Conservation (phyloP, 176 grass and related monocot species). For the Bonia amplexicaulis region DNA sequence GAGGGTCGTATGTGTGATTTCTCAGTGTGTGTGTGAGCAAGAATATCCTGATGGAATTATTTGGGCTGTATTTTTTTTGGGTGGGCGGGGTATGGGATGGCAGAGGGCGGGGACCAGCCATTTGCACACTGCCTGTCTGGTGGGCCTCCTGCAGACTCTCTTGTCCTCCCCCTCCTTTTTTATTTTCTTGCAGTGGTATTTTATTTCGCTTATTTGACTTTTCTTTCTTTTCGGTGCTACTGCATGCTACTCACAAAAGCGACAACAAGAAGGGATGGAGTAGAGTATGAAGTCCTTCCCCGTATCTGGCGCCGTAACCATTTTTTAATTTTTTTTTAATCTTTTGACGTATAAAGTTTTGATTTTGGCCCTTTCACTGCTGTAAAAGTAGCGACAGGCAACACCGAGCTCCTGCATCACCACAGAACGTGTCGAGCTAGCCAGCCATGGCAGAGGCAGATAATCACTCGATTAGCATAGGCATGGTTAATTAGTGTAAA, state of each 20-base stretch:
- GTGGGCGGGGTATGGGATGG: conserved; percentile 25
- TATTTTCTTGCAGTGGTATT: neutral
- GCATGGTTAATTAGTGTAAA: too few species aligned
- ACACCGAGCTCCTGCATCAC: too few species aligned
- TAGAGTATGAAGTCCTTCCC: neutral
- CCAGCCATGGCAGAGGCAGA: too few species aligned
- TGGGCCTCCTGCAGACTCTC: conserved; percentile 5
- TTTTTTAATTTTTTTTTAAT: too few species aligned
- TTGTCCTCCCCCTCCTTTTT: neutral
- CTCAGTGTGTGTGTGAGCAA: neutral
- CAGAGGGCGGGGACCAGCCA: neutral
- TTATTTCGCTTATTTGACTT: neutral
- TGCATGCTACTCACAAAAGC: neutral
- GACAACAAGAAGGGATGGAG: neutral
- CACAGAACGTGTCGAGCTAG: too few species aligned
- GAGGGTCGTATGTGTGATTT: neutral
- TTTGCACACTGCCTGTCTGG: conserved; percentile 13
- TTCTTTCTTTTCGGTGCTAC: too few species aligned
- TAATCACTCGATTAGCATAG: too few species aligned
- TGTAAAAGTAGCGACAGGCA: too few species aligned
- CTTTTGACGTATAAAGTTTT: too few species aligned
- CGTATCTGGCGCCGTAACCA: too few species aligned
- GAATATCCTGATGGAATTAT: conserved; percentile 47
- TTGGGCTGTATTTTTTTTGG: neutral
- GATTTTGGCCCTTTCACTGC: too few species aligned